Evolutionary conservation across 306 rosid species (phyloP).

Genomic region (Vigna mungo): DNA sequence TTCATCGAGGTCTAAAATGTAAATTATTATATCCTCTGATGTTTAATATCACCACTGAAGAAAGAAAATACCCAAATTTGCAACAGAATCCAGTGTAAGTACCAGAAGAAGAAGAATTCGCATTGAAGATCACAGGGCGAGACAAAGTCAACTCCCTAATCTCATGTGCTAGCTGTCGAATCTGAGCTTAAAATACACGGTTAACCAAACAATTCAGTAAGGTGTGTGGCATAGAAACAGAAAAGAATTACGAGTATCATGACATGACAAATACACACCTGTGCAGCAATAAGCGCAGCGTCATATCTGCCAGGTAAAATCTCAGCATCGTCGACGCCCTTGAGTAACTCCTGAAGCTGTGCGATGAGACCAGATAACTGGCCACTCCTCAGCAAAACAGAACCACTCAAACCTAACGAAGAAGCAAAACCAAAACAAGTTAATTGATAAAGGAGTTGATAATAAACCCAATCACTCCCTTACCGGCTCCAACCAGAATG

Average conservation of each 20-base stretch:
- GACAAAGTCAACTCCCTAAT: slow-evolving; percentile 73
- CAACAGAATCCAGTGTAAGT: slow-evolving; percentile 3
- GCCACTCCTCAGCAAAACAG: slow-evolving; percentile 73
- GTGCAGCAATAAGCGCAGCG: slow-evolving; percentile 60
- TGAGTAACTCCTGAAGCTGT: slow-evolving; percentile 73
- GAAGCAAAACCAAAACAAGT: not conserved
- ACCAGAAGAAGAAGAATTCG: slow-evolving; percentile 60
- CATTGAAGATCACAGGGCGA: slow-evolving; percentile 71
- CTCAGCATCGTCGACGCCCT: slow-evolving; percentile 67
- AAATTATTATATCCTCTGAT: too few species aligned
- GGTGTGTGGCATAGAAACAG: not conserved
- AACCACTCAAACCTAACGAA: slow-evolving; percentile 71
- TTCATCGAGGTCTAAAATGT: not conserved
- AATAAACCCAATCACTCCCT: not conserved
- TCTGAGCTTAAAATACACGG: slow-evolving; percentile 51
- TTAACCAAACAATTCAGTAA: not conserved
- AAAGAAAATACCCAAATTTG: not conserved
- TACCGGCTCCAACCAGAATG: slow-evolving; percentile 85
- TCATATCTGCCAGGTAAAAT: slow-evolving; percentile 60
- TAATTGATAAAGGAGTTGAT: not conserved
- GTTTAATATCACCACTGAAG: too few species aligned
- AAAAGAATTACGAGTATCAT: not conserved
- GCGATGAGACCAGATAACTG: slow-evolving; percentile 66
- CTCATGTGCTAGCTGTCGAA: slow-evolving; percentile 79
- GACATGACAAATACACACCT: slow-evolving; percentile 50